These are phyloP conservation scores for Neonectria ditissima DNA, from an alignment of 2,329 filamentous ascomycete species.

Conservation along the genomic window DNA sequence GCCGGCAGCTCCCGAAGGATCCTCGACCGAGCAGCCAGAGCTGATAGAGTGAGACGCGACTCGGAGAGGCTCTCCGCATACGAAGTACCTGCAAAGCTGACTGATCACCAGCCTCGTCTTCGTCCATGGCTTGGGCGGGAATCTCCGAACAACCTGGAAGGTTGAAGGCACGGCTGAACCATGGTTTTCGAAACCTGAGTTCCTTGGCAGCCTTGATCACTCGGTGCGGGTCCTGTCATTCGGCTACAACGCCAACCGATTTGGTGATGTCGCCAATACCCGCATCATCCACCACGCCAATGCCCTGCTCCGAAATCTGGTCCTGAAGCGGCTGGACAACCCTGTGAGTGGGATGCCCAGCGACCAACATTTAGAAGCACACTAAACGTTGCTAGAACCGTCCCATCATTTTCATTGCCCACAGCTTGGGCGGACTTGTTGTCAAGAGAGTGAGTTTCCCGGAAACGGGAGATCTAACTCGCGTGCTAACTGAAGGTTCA, in stretches of 20 bases:
- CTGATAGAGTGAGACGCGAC: slow-evolving; percentile 33
- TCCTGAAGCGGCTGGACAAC: slow-evolving; percentile 35
- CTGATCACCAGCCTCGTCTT: slow-evolving; percentile 24
- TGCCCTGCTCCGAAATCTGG: slow-evolving; percentile 34
- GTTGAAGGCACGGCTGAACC: slow-evolving; percentile 29
- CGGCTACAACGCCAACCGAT: slow-evolving; percentile 38
- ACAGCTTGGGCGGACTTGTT: slow-evolving; percentile 36
- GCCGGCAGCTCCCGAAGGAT: background rate
- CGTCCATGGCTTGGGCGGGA: slow-evolving; percentile 34
- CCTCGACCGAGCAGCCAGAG: slow-evolving; percentile 14
- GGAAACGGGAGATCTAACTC: background rate
- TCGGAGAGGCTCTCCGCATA: background rate
- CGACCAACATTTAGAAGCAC: background rate
- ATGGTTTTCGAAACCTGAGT: slow-evolving; percentile 35
- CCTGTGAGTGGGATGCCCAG: slow-evolving; percentile 14
- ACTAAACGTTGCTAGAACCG: slow-evolving; percentile 24
- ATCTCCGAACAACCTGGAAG: slow-evolving; percentile 33
- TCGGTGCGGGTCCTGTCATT: slow-evolving; percentile 35
- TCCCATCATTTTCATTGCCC: slow-evolving; percentile 36
- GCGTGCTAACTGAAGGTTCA: slow-evolving; percentile 5
- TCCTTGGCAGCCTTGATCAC: slow-evolving; percentile 27
- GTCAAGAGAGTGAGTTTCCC: slow-evolving; percentile 32
- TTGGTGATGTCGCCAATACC: slow-evolving; percentile 38
- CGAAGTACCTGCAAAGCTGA: slow-evolving; percentile 1
- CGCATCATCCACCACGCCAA: slow-evolving; percentile 41